Evolutionary conservation across 192 early-diverging fungal species (phyloP), one percentile per base, ranked within the genome.

Genomic region (Glomus cerebriforme): DNA sequence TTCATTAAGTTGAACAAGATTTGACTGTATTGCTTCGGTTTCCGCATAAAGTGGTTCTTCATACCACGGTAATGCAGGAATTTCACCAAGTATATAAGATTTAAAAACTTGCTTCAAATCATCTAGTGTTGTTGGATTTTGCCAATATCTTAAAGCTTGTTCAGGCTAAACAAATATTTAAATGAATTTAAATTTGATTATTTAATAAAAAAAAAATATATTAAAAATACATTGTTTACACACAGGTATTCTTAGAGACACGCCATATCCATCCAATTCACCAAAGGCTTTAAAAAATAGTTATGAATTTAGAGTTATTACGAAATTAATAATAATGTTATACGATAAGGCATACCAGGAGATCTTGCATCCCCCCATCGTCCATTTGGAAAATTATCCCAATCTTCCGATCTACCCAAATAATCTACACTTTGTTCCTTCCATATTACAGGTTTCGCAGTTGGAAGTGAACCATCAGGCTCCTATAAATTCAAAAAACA

Each of bases 311-410:
- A 19, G 39, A 68, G 6, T 35, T n/a, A 59, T 0, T 9, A 34
- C 8, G 24, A 73, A 73, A 22, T 59, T 22, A 49, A 32, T 22
- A 59, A 9, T 59, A 4, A 13, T 26, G 15, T 39, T 6, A 32
- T 10, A n/a, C 15, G 7, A 13, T 54, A 54, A 24, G n/a, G 31
- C 59, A 45, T 85, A 87, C 87, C 85, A 10, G 96, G 96, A 12
- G 97, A 99, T 39, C 96, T 87, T 43, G 98, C 91, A 79, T 99
- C 96, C 35, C 98, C 98, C 98, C 97, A 99, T 35, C 98, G 92
- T 35, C 98, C 98, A 80, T 99, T 99, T 24, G 97, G 98, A 82
- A 97, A 99, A 62, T 99, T 96, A 85, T 99, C 97, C 91, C 91
- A 93, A 64, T 88, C 85, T 54, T 94, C 93, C 17, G 95, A 94